Percentiles rank a stretch among this genome's conserved stretches.
Evolutionary conservation across 202 grass and related monocot species (phyloP).

Genomic region (Setaria viridis): DNA sequence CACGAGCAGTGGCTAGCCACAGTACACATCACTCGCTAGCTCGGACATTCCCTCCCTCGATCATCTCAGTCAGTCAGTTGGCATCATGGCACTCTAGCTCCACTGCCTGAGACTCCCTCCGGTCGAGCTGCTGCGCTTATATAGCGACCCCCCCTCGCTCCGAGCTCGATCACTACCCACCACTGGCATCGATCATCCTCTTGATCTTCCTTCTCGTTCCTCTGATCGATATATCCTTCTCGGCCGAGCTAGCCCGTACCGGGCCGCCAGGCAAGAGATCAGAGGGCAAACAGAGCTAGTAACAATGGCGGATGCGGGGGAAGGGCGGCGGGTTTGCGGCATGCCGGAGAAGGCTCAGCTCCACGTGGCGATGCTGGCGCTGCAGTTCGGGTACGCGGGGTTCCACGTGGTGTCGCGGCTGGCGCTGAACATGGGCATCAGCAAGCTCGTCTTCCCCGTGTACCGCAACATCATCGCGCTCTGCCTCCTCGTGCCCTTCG

Average conservation of each 20-base stretch:
- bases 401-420: constrained; percentile 94
- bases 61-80: too few species aligned
- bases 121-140: constrained; percentile 7
- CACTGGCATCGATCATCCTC: too few species aligned
- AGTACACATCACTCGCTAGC: too few species aligned
- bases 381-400: constrained; percentile 97
- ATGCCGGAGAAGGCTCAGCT: constrained; percentile 94
- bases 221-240: too few species aligned
- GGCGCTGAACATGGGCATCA: constrained; percentile 98
- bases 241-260: too few species aligned
- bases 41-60: too few species aligned
- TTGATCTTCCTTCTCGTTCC: too few species aligned
- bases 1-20: not conserved
- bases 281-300: too few species aligned
- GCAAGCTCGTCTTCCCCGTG: constrained; percentile 97
- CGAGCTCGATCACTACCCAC: constrained; percentile 16
- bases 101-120: too few species aligned
- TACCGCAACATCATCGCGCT: constrained; percentile 96
- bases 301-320: constrained; percentile 62
- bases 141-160: constrained; percentile 48
- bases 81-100: too few species aligned
- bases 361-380: constrained; percentile 90
- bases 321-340: constrained; percentile 69
- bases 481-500: constrained; percentile 86
- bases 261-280: too few species aligned